Evolutionary conservation across 192 early-diverging fungal genomes (phyloP).

Genomic region (Podila clonocystis): DNA sequence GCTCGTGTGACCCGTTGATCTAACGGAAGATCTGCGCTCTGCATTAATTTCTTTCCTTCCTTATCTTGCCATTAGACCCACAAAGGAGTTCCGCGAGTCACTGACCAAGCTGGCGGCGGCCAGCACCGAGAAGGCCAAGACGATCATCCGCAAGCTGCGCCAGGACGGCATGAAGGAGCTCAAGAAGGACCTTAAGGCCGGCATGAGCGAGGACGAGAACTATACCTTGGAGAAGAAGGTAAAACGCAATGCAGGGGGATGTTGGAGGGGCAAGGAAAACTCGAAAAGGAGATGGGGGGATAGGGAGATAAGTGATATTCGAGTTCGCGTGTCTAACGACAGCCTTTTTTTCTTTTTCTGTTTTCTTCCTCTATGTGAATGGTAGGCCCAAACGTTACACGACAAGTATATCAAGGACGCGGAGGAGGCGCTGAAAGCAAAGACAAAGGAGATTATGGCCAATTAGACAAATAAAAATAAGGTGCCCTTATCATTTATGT

Average conservation of each 20-base stretch:
- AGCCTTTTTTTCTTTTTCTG: neutral
- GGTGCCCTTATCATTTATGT: neutral
- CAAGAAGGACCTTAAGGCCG: constrained; percentile 68
- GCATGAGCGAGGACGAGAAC: constrained; percentile 65
- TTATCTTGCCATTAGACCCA: constrained; percentile 53
- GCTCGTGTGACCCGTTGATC: neutral
- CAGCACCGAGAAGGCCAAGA: constrained; percentile 74
- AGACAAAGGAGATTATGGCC: constrained; percentile 72
- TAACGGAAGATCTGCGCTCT: neutral
- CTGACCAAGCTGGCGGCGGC: constrained; percentile 70
- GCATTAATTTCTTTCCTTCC: constrained; percentile 19
- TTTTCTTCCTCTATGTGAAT: neutral
- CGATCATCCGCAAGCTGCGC: constrained; percentile 71
- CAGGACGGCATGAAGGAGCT: constrained; percentile 80
- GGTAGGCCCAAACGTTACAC: constrained; percentile 65
- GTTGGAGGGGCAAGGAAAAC: no score
- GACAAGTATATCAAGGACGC: constrained; percentile 72
- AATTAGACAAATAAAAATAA: constrained; percentile 9
- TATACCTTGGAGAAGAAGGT: constrained; percentile 67
- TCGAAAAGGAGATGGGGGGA: no score
- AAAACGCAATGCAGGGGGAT: no score
- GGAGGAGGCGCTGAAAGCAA: constrained; percentile 73
- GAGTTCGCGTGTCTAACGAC: neutral
- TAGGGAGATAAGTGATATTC: no score
- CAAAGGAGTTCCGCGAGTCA: constrained; percentile 79